These are phyloP conservation scores for Kuraishia cidri DNA, from an alignment of 805 yeast species.

Conservation along the genomic window DNA sequence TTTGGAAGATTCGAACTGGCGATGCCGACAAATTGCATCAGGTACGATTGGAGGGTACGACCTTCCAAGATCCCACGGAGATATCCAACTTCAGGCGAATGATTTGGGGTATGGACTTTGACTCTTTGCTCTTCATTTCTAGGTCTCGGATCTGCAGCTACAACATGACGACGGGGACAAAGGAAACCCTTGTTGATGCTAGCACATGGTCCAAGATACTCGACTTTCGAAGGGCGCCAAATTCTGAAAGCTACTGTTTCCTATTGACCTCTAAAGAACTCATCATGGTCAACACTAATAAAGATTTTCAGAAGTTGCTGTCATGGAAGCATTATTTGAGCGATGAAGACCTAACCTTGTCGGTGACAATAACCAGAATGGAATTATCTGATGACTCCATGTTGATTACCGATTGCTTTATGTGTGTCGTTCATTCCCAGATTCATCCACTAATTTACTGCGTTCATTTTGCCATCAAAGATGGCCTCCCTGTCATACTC, in stretches of 20 bases:
- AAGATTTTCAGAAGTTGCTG: slow-evolving; percentile 34
- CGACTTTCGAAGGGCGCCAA: slow-evolving; percentile 26
- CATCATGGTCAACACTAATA: slow-evolving; percentile 29
- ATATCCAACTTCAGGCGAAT: slow-evolving; percentile 48
- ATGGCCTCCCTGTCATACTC: slow-evolving; percentile 9
- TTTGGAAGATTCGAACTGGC: slow-evolving; percentile 20
- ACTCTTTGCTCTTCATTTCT: slow-evolving; percentile 24
- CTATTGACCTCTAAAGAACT: slow-evolving; percentile 63
- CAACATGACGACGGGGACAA: slow-evolving; percentile 18
- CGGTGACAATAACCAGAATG: slow-evolving; percentile 21
- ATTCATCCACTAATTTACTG: slow-evolving; percentile 15
- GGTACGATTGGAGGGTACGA: not conserved
- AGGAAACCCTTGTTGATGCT: slow-evolving; percentile 31
- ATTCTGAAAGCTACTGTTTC: slow-evolving; percentile 27
- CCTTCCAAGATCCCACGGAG: slow-evolving; percentile 35
- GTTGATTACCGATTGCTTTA: slow-evolving; percentile 3
- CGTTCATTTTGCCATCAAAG: slow-evolving; percentile 17
- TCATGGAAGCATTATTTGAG: slow-evolving; percentile 70
- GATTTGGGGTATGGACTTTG: slow-evolving; percentile 28
- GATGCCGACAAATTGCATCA: slow-evolving; percentile 1
- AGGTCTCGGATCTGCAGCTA: slow-evolving; percentile 32
- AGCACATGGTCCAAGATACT: slow-evolving; percentile 43
- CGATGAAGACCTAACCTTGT: slow-evolving; percentile 43
- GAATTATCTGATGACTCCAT: slow-evolving; percentile 3
- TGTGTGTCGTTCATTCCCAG: slow-evolving; percentile 21